Base-by-base conservation (phyloP, 1,284 basidiomycete genomes). In the Cryptococcus wingfieldii region DNA sequence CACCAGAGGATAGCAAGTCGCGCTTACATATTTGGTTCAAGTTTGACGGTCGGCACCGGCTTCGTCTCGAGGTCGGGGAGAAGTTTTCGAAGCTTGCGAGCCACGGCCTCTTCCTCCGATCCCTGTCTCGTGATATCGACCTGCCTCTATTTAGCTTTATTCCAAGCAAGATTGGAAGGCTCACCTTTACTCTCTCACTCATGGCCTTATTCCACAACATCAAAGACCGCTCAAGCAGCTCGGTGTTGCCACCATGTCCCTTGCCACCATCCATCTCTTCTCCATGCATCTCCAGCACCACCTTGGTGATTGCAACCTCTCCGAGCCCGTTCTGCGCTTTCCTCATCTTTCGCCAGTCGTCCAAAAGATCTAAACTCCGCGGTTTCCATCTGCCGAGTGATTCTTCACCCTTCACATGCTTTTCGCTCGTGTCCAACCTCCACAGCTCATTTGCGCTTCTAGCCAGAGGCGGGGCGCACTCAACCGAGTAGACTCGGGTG, bases 321-420 rank as follows among this genome's bases (percentile, higher is more conserved):
- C 89, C 90, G 19, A 88, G 83, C 31, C 84, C 81, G 38, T 81
- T 79, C 71, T 92, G 89, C 45, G 84, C 85, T 44, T 81, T 82
- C 19, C 86, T 81, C 18, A 92, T 77, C 54, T 83, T 80, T 44
- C 81, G 81, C 70, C 90, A 89, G 68, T 97, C 95, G 58, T 91
- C 84, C 19, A 98, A 86, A 9, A 93, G 83, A 1, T 86, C 86
- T 10, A 97, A 82, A 6, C 92, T 90, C 28, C 94, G 82, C 41
- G 94, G 86, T 64, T 86, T 87, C 94, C 95, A 98, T 8, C 83
- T 85, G 0, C 59, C 63, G 27, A 98, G 80, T 3, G 82, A 77
- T 68, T 97, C 92, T 71, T 98, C 92, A 2, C 94, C 93, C 25
- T 86, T 82, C 0, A 98, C 91, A 71, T 94, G 95, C 74, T 91